Base-by-base conservation (phyloP, 2,329 filamentous ascomycete species). In the Penicillium sp. region DNA sequence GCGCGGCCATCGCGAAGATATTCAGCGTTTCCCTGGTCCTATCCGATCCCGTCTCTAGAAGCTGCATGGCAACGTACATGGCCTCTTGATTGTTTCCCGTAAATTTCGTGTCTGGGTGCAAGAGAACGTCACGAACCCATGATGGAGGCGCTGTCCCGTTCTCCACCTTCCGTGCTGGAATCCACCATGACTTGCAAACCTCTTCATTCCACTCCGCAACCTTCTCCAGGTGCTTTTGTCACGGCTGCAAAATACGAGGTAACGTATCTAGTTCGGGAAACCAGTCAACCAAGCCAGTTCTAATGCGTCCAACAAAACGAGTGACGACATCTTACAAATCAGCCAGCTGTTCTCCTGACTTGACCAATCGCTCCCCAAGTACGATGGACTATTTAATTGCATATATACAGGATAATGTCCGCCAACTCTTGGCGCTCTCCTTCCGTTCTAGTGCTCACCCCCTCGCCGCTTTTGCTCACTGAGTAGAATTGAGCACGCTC, bases 41-140 rank as follows among this genome's bases (percentile, higher is more conserved):
- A 60, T 82, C 79, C 34, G 71, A 74, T 6, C 80, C 80, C 0
- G 80, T 79, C 57, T 76, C 76, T 17, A 82, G 72, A 10, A 81
- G 64, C 15, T 73, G 70, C 57, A 75, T 71, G 2, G 74, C 72
- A 25, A 77, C 66, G 37, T 78, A 79, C 74, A 79, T 80, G n/a
- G 71, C 69, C 31, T 78, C 72, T 22, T 76, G 69, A 1, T 77
- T 72, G 34, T 65, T 61, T 4, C 71, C 75, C 3, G 59, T 67
- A 63, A 67, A 79, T 55, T 69, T 69, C 8, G 55, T 68, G 31
- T 66, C 67, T 22, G 53, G 51, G 28, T 71, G 65, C 8, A 76
- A 63, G 51, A 76, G 67, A 5, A 68, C 64, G 57, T 77, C 75
- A 41, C 73, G 71, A 14, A 74, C 70, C 60, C 72, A 79, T 8